phyloP scores from a whole-genome alignment of 2,329 filamentous ascomycete species.

The Sporothrix inflata region DNA sequence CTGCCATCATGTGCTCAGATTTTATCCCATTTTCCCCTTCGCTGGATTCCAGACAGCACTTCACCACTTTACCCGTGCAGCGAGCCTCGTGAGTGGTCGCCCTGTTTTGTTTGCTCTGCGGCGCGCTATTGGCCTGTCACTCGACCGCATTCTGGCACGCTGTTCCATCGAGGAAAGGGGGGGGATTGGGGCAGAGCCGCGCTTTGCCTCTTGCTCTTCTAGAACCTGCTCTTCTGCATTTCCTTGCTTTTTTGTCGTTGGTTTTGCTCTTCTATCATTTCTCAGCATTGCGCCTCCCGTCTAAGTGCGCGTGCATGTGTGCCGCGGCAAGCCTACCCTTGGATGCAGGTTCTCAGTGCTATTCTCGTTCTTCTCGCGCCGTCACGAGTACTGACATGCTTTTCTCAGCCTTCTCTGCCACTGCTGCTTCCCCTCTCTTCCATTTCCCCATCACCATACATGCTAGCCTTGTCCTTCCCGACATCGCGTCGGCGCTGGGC shows the following conservation, averaged over 20 bases:
- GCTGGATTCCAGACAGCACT: background rate
- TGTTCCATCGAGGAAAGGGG: background rate
- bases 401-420: conserved; percentile 1
- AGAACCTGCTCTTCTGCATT: background rate
- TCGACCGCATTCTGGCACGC: background rate
- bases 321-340: background rate
- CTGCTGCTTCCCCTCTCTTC: background rate
- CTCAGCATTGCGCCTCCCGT: background rate
- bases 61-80: background rate
- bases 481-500: background rate
- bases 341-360: too few species aligned
- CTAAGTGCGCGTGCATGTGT: background rate
- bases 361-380: too few species aligned
- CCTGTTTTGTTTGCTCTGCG: conserved; percentile 31
- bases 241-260: background rate
- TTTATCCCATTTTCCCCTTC: background rate
- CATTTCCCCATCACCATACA: background rate
- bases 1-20: background rate
- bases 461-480: background rate
- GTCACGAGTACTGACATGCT: background rate
- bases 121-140: background rate
- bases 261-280: too few species aligned
- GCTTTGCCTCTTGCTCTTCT: background rate
- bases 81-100: conserved; percentile 19
- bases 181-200: background rate